phyloP scores from a whole-genome alignment of 352 stramenopile genomes.

The Aphanomyces euteiches region DNA sequence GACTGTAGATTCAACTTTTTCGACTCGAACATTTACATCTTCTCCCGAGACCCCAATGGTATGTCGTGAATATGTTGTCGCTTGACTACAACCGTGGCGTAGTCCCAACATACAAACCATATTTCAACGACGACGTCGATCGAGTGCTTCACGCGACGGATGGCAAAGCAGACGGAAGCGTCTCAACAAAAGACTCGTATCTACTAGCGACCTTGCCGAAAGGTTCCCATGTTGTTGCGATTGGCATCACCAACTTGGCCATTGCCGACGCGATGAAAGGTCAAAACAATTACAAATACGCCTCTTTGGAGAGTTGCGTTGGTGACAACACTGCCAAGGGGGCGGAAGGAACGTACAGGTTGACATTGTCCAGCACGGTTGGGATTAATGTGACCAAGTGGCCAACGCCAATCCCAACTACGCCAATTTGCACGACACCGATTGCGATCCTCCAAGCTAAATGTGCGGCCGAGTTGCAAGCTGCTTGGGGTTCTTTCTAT shows the following conservation, averaged over 20 bases:
- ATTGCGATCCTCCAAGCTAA: neutral
- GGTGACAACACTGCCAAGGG: constrained; percentile 31
- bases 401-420: neutral
- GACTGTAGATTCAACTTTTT: constrained; percentile 59
- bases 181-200: constrained; percentile 33
- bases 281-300: constrained; percentile 7
- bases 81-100: neutral
- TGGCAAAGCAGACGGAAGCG: constrained; percentile 35
- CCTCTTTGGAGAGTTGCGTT: constrained; percentile 37
- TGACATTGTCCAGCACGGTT: constrained; percentile 40
- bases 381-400: neutral
- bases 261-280: neutral
- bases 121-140: constrained; percentile 42
- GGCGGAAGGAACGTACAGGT: constrained; percentile 39
- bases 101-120: constrained; percentile 33
- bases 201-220: constrained; percentile 13
- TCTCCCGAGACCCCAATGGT: constrained; percentile 35
- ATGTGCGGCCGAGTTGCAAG: neutral
- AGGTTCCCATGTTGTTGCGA: constrained; percentile 7
- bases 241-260: constrained; percentile 21
- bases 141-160: neutral
- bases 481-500: no score
- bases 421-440: neutral
- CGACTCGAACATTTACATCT: constrained; percentile 61
- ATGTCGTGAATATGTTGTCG: neutral